These are phyloP conservation scores for Lactarius vividus DNA, from an alignment of 768 basidiomycete genomes.

Conservation along the genomic window DNA sequence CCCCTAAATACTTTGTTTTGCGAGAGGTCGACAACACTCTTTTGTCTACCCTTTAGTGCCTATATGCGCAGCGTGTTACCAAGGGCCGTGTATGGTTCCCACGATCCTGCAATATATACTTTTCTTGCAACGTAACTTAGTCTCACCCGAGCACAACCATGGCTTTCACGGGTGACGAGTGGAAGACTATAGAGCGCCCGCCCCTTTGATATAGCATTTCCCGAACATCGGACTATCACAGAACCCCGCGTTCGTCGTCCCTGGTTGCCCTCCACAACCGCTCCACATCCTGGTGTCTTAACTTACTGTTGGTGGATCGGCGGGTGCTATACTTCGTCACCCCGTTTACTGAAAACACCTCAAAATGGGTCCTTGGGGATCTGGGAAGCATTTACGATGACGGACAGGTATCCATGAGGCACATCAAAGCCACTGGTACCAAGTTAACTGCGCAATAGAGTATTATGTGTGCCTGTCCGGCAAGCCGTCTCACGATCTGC, in stretches of 20 bases:
- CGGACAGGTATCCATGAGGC: not conserved
- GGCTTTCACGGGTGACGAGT: not conserved
- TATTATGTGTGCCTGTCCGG: not conserved
- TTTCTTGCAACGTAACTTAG: not conserved
- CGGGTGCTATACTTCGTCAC: not conserved
- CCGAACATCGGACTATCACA: not conserved
- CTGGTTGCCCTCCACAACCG: not conserved
- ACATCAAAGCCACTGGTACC: not conserved
- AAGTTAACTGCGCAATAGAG: not conserved
- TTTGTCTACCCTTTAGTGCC: not conserved
- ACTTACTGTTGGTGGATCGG: not conserved
- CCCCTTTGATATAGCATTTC: not conserved
- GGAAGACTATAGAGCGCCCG: not conserved
- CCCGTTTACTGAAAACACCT: not conserved
- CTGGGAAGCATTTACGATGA: not conserved
- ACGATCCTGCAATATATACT: not conserved
- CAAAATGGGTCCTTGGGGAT: not conserved
- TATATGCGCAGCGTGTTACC: not conserved
- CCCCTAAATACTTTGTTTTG: not conserved
- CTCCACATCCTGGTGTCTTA: not conserved
- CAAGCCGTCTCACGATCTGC: not conserved
- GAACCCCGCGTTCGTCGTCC: not conserved
- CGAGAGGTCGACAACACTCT: not conserved
- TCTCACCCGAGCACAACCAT: not conserved
- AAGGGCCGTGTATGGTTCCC: not conserved